These are phyloP conservation scores for Aureobasidium pullulans DNA, from an alignment of 2,329 filamentous ascomycete genomes.

Conservation along the genomic window DNA sequence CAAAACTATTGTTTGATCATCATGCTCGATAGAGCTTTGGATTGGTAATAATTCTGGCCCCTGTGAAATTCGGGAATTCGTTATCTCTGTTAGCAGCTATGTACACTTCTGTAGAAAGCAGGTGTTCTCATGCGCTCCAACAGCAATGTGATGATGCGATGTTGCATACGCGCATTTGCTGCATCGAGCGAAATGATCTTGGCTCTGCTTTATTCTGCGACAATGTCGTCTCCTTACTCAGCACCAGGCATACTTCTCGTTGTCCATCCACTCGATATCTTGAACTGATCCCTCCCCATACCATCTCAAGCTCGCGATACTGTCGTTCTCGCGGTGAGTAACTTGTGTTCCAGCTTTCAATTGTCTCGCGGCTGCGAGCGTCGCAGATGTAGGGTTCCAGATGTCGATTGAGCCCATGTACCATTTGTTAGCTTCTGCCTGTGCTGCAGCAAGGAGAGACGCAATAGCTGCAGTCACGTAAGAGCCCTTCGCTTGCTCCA, in stretches of 20 bases:
- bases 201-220: background rate
- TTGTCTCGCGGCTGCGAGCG: conserved; percentile 33
- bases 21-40: no score
- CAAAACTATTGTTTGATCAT: no score
- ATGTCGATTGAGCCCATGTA: conserved; percentile 62
- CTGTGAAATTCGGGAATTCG: no score
- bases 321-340: conserved; percentile 53
- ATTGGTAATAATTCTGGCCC: no score
- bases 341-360: conserved; percentile 46
- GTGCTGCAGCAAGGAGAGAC: conserved; percentile 59
- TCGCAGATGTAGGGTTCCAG: conserved; percentile 67
- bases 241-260: conserved; percentile 75
- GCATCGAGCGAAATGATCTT: background rate
- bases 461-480: conserved; percentile 46
- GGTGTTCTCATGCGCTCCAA: no score
- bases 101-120: no score
- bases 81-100: no score
- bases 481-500: conserved; percentile 16
- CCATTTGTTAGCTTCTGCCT: conserved; percentile 65
- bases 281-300: conserved; percentile 48
- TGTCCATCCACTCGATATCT: conserved; percentile 62
- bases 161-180: background rate
- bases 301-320: conserved; percentile 67
- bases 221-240: conserved; percentile 27
- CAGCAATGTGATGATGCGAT: background rate